Evolutionary conservation across 2,329 filamentous ascomycete genomes (phyloP).

Genomic region (Beauveria pseudobassiana): DNA sequence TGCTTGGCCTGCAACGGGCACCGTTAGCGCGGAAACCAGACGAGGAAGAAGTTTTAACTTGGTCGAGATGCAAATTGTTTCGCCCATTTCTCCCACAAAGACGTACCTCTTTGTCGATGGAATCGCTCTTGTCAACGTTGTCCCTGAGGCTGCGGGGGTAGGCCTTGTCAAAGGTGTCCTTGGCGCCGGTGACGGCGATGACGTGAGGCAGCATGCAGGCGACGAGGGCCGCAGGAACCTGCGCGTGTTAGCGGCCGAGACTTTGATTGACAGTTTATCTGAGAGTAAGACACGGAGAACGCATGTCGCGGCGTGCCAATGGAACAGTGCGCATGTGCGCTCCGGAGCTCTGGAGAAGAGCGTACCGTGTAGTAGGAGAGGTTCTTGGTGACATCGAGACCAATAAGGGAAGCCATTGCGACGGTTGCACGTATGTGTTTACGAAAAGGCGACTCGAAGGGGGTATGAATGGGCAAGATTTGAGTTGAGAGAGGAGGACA

Average conservation of each 20-base stretch:
- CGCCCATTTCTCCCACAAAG: too few species aligned
- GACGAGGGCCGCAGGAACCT: conserved; percentile 35
- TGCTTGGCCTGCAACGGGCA: conserved; percentile 39
- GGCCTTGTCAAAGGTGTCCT: conserved; percentile 29
- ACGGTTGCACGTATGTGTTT: neutral
- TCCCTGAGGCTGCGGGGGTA: conserved; percentile 30
- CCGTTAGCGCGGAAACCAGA: neutral
- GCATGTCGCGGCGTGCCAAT: neutral
- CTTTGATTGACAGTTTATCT: neutral
- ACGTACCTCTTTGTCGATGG: conserved; percentile 23
- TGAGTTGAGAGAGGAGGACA: neutral
- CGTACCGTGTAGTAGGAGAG: conserved; percentile 15
- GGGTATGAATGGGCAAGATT: neutral
- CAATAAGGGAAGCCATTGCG: conserved; percentile 23
- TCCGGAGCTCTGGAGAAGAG: neutral
- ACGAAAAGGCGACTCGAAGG: neutral
- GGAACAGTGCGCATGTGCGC: neutral
- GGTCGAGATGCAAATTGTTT: too few species aligned
- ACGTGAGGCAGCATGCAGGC: conserved; percentile 28
- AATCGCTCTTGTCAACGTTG: conserved; percentile 24
- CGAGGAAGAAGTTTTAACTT: neutral
- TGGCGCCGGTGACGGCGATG: conserved; percentile 24
- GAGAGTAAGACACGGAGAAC: neutral
- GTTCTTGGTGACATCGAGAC: conserved; percentile 29
- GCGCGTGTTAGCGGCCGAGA: neutral